Evolutionary conservation across 495 filamentous ascomycete species (phyloP).

Genomic region (Platismatia glauca): DNA sequence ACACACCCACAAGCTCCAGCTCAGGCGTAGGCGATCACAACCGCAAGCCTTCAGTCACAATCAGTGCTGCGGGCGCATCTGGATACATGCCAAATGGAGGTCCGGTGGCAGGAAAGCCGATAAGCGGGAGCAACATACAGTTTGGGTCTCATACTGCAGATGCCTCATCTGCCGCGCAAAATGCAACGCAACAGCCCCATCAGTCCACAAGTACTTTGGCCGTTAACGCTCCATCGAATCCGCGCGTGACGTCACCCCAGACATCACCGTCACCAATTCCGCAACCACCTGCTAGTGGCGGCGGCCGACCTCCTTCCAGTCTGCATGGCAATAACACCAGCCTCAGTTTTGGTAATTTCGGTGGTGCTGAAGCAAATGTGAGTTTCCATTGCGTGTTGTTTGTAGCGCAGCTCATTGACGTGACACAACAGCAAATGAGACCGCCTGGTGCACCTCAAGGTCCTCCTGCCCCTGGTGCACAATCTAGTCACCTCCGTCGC

Average conservation of each 20-base stretch:
- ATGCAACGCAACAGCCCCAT: constrained; percentile 47
- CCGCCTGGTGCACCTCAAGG: constrained; percentile 51
- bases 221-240: constrained; percentile 56
- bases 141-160: constrained; percentile 64
- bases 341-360: constrained; percentile 75
- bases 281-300: constrained; percentile 74
- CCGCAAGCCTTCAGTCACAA: constrained; percentile 79
- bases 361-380: constrained; percentile 63
- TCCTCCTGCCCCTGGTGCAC: constrained; percentile 50
- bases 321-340: constrained; percentile 54
- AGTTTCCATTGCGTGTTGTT: constrained; percentile 31
- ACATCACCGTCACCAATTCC: constrained; percentile 76
- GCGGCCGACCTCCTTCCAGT: constrained; percentile 69
- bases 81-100: constrained; percentile 70
- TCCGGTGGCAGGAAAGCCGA: constrained; percentile 46
- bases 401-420: constrained; percentile 21
- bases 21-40: constrained; percentile 56
- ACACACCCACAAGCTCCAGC: constrained; percentile 47
- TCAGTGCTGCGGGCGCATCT: constrained; percentile 66
- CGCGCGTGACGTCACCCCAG: constrained; percentile 59
- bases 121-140: constrained; percentile 55
- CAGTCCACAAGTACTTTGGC: constrained; percentile 50
- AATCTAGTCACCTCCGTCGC: constrained; percentile 65
- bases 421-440: constrained; percentile 45
- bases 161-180: constrained; percentile 57